Percentiles rank a stretch among this genome's conserved stretches.
phyloP scores from a whole-genome alignment of 176 grass and related monocot species.

The Rhipidocladum racemiflorum region DNA sequence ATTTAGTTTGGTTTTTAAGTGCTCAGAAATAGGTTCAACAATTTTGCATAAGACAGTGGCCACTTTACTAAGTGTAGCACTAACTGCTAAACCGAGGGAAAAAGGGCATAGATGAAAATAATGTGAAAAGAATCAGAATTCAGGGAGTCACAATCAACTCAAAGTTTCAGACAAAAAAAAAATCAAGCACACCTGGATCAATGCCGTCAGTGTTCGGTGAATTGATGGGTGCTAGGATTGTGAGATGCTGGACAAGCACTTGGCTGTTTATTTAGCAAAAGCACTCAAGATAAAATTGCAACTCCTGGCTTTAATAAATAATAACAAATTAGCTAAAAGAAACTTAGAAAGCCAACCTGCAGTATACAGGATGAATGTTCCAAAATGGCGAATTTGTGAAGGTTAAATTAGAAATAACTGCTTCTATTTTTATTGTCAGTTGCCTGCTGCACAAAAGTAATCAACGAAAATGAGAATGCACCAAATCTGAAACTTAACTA shows the following conservation, averaged over 20 bases:
- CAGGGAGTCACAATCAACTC: neutral
- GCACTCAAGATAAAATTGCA: slow-evolving; percentile 30
- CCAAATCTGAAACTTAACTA: no score
- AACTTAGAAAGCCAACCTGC: slow-evolving; percentile 62
- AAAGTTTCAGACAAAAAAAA: neutral
- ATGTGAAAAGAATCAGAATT: neutral
- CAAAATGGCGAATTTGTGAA: slow-evolving; percentile 88
- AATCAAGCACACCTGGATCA: slow-evolving; percentile 62
- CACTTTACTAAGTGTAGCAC: neutral
- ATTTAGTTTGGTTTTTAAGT: neutral
- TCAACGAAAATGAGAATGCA: no score
- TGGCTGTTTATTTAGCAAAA: slow-evolving; percentile 82
- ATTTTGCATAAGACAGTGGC: neutral
- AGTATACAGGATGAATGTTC: slow-evolving; percentile 96
- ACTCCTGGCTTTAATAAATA: no score
- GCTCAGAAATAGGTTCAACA: neutral
- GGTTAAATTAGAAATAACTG: slow-evolving; percentile 94
- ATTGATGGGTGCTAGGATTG: slow-evolving; percentile 76
- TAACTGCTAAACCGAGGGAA: neutral
- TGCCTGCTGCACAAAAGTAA: no score
- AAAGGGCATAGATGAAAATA: neutral
- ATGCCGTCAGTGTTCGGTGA: slow-evolving; percentile 90
- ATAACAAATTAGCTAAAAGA: slow-evolving; percentile 22
- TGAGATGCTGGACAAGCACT: slow-evolving; percentile 77
- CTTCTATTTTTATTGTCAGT: no score